Evolutionary conservation across 2,329 filamentous ascomycete species (phyloP).

Genomic region (Blastomyces emzantsi): DNA sequence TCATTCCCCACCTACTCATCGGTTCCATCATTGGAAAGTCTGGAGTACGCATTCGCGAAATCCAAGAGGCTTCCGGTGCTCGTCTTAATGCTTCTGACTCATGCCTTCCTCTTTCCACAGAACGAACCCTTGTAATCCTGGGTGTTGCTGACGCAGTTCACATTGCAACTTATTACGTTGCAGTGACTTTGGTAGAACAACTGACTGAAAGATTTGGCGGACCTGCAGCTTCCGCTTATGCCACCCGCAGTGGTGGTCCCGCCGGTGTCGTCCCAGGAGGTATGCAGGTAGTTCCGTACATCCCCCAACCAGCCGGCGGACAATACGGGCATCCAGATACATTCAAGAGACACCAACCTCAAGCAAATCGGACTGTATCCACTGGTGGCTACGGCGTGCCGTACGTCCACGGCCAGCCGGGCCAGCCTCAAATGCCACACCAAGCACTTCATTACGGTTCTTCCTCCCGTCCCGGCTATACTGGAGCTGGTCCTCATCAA

Average conservation of each 20-base stretch:
- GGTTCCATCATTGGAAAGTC: conserved; percentile 98
- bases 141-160: conserved; percentile 97
- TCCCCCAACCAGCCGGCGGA: conserved; percentile 83
- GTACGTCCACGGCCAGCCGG: conserved; percentile 59
- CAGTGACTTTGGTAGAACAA: conserved; percentile 95
- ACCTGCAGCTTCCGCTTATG: conserved; percentile 93
- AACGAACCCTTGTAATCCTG: conserved; percentile 95
- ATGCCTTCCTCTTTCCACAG: conserved; percentile 86
- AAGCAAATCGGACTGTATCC: conserved; percentile 61
- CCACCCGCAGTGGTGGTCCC: conserved; percentile 85
- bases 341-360: conserved; percentile 64
- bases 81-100: conserved; percentile 94
- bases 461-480: conserved; percentile 66
- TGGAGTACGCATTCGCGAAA: conserved; percentile 91
- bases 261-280: conserved; percentile 90
- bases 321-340: conserved; percentile 88
- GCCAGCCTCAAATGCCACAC: conserved; percentile 46
- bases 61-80: conserved; percentile 94
- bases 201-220: conserved; percentile 94
- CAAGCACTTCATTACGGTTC: conserved; percentile 71
- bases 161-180: conserved; percentile 98
- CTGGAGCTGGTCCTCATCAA: conserved; percentile 68
- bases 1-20: conserved; percentile 94
- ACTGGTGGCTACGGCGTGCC: conserved; percentile 60
- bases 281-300: conserved; percentile 99